Evolutionary conservation across 1,284 basidiomycete genomes (phyloP), one percentile per base, ranked within the genome.

Genomic region (Ustilago xerochloae): DNA sequence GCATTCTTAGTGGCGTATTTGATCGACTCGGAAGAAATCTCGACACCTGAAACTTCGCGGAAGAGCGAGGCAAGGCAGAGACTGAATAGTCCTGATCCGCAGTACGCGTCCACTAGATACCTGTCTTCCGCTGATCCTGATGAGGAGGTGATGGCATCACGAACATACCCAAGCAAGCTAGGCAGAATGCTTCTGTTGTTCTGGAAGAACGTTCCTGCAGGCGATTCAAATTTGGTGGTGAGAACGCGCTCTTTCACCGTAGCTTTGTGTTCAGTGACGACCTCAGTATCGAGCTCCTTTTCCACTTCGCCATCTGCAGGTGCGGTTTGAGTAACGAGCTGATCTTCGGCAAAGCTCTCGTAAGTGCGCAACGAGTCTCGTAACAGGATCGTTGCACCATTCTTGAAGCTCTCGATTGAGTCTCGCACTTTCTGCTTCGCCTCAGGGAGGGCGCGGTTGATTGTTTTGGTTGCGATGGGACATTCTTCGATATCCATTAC

Each of bases 401-500:
- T 91, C 80, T 93, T 93, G 87, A 92, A 98, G 1, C 88, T 89
- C 71, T 88, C 86, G 51, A 95, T 91, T 41, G 91, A 92, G 91
- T 89, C 88, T 80, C 89, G 87, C 50, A 96, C 90, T 46, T 89
- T 87, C 33, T 89, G 87, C 20, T 93, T 87, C 54, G 92, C 89
- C 2, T 86, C 86, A 0, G 86, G 86, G 45, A 94, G 86, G 3
- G 90, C 90, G 45, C 89, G 85, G 80, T 97, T 96, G 60, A 98
- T 88, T 1, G 92, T 88, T 0, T 89, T 87, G 0, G 94, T 94
- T 0, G 93, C 94, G 51, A 99, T 96, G 0, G 93, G 91, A 82
- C 96, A 98, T 85, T 97, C 96, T 90, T 93, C 96, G 70, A 99
- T 99, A 83, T 99, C 96, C 85, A 98, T 86, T 8, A 93, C 91